A percentile compares a stretch with the other conserved stretches of the same genome.
phyloP scores from a whole-genome alignment of 768 basidiomycete species.

The Ramaria rubella region DNA sequence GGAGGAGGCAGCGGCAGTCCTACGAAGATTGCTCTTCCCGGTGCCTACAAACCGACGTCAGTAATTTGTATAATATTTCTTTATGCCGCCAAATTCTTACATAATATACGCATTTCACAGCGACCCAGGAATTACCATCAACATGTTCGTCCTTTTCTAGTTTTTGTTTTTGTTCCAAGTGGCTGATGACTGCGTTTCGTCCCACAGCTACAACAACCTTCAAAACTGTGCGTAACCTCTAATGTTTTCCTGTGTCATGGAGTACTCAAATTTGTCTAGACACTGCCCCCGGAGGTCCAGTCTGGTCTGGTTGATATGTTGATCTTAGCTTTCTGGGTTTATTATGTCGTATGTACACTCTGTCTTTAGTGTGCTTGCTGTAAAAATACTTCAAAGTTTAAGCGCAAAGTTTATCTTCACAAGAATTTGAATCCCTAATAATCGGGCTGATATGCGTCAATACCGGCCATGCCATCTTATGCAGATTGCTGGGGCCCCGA shows the following conservation, averaged over 20 bases:
- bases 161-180: neutral
- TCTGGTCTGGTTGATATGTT: constrained; percentile 21
- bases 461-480: no score
- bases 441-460: no score
- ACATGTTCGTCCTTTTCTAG: constrained; percentile 1
- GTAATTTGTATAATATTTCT: neutral
- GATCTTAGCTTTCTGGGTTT: neutral
- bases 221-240: constrained; percentile 28
- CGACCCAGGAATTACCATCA: constrained; percentile 47
- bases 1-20: constrained; percentile 38
- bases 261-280: constrained; percentile 14
- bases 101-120: neutral
- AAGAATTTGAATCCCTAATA: no score
- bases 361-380: neutral
- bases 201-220: constrained; percentile 40
- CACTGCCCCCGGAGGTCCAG: constrained; percentile 29
- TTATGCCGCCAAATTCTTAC: neutral
- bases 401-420: no score
- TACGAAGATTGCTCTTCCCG: constrained; percentile 43
- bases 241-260: neutral
- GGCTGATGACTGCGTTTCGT: neutral
- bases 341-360: constrained; percentile 13
- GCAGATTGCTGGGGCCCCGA: no score
- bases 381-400: no score
- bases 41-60: constrained; percentile 34